phyloP scores from a whole-genome alignment of 176 grass and related monocot species.

The Zea luxurians region DNA sequence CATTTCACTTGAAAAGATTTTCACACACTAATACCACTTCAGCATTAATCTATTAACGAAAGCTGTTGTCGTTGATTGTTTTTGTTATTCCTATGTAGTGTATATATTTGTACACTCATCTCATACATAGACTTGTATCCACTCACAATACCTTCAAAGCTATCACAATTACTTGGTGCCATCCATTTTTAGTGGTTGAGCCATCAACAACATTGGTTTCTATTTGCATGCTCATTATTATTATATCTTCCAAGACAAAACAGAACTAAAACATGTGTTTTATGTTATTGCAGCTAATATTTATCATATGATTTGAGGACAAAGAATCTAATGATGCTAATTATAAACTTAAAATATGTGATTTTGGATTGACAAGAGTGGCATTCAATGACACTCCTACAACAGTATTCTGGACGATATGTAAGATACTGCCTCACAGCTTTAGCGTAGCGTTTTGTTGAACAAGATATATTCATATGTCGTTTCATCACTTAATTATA shows the following conservation, averaged over 20 bases:
- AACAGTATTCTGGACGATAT: slow-evolving; percentile 96
- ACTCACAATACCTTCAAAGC: neutral
- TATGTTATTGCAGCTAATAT: slow-evolving; percentile 82
- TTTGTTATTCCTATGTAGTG: slow-evolving; percentile 6
- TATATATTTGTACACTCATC: too few relatives aligned
- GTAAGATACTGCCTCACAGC: slow-evolving; percentile 12
- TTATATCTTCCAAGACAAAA: slow-evolving; percentile 12
- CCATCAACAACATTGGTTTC: neutral
- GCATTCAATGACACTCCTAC: too few relatives aligned
- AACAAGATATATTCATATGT: slow-evolving; percentile 3
- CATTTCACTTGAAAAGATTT: neutral
- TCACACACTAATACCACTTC: slow-evolving; percentile 17
- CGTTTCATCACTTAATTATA: too few relatives aligned
- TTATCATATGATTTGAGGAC: slow-evolving; percentile 95
- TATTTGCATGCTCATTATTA: slow-evolving; percentile 16
- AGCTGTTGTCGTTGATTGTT: slow-evolving; percentile 8
- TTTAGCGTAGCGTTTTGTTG: neutral
- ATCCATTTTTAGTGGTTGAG: slow-evolving; percentile 24
- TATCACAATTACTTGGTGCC: neutral
- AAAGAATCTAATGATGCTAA: slow-evolving; percentile 97
- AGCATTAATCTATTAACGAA: slow-evolving; percentile 10
- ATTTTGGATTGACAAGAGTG: too few relatives aligned
- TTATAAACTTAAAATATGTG: slow-evolving; percentile 97
- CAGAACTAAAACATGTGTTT: slow-evolving; percentile 19
- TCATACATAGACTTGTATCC: neutral